phyloP scores from a whole-genome alignment of 805 yeast species.

The Wickerhamiella domercqiae region DNA sequence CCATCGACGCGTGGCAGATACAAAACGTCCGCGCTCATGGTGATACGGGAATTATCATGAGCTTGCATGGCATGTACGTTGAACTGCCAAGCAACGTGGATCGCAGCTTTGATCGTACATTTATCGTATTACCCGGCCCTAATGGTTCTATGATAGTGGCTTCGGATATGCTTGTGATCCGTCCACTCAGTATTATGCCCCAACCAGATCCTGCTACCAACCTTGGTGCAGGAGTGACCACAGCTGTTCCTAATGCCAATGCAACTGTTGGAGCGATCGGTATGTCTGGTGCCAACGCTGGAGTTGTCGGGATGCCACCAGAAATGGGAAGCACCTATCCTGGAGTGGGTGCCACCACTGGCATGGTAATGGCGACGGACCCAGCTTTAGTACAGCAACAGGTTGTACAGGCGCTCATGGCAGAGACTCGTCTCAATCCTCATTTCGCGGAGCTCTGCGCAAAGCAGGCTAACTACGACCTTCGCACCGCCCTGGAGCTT shows the following conservation, averaged over 20 bases:
- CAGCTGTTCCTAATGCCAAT: slow-evolving; percentile 3
- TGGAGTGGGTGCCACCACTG: background rate
- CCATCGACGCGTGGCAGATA: slow-evolving; percentile 53
- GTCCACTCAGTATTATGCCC: slow-evolving; percentile 29
- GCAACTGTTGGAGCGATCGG: background rate
- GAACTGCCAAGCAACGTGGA: slow-evolving; percentile 36
- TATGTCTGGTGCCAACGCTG: background rate
- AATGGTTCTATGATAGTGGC: slow-evolving; percentile 67
- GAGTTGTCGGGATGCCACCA: background rate
- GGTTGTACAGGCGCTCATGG: slow-evolving; percentile 45
- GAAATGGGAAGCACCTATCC: background rate
- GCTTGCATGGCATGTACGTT: slow-evolving; percentile 71
- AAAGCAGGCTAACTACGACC: slow-evolving; percentile 79
- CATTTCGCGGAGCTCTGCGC: slow-evolving; percentile 70
- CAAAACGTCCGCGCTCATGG: slow-evolving; percentile 39
- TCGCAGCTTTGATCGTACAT: slow-evolving; percentile 75
- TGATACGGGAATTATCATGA: slow-evolving; percentile 60
- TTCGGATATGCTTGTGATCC: slow-evolving; percentile 60
- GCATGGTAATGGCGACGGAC: background rate
- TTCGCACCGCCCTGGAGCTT: slow-evolving; percentile 48
- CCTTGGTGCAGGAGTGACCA: slow-evolving; percentile 5
- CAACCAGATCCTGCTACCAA: slow-evolving; percentile 10
- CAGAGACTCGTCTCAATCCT: slow-evolving; percentile 61
- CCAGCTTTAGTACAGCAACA: slow-evolving; percentile 26
- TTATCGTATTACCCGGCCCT: slow-evolving; percentile 57